Evolutionary conservation across 1,284 basidiomycete species (phyloP), one percentile per base, ranked within the genome.

Genomic region (Pisolithus thermaeus): DNA sequence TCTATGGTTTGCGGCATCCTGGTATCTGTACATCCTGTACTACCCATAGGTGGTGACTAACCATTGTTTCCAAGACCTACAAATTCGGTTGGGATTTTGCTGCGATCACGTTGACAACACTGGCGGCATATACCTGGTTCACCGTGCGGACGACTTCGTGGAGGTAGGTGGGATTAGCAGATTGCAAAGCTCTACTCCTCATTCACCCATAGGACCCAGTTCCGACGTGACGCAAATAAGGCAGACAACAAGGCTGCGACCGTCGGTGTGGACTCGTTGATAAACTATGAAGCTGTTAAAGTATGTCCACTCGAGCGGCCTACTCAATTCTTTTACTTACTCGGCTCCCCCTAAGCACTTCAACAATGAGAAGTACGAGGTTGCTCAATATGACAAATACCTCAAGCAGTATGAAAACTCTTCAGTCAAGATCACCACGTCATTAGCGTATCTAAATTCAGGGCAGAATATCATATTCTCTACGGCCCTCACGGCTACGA

Each of bases 261-360:
- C 0, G 83, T 90, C 1, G 92, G 92, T 2, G 92, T 98, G 9
- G 97, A 99, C 66, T 92, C 93, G 0, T 72, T 99, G 50, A 94
- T 99, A 69, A 99, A 99, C 66, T 99, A 92, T 63, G 96, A 99
- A 68, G 96, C 96, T 12, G 96, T 99, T 61, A 99, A 99, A 80
- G 93, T 92, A 52, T 58, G 69, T 55, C 14, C 50, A 8, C 3
- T 50, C 12, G 7, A 32, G 12, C 14, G 23, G 16, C 25, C 14
- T 27, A 16, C 16, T 8, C 8, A 1, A 37, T 45, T 41, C 3
- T n/a, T n/a, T 14, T 7, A 2, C 28, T 23, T 11, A n/a, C 42
- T 12, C 3, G n/a, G 22, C 30, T 6, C 49, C 57, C 46, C 57
- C 2, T 22, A 67, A 95, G 91, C 87, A 96, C 65, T 99, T 99